Base-by-base conservation (phyloP, 2,329 filamentous ascomycete genomes). In the Ascomycota sp. region DNA sequence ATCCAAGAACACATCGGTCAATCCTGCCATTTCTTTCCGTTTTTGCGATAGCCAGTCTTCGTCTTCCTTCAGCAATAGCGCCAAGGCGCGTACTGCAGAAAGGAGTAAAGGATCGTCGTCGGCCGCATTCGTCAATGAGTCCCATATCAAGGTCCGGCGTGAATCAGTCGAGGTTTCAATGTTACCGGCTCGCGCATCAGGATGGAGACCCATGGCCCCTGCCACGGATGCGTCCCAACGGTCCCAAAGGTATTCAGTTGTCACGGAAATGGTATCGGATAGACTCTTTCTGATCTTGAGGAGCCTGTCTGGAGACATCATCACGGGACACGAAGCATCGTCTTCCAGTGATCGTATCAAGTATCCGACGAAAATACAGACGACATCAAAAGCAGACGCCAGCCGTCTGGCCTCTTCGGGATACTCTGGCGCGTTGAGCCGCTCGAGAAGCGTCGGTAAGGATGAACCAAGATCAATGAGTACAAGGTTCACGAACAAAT, bases 21-120 rank as follows among this genome's bases (percentile, higher is more conserved):
- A 47, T 0, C 69, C 70, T 0, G 61, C 57, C 8, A 61, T 63
- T 40, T 74, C 65, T 29, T 54, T 60, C 8, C 69, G 53, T n/a
- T n/a, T n/a, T n/a, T n/a, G n/a, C 24, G 77, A 42, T 7, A 53
- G 48, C 10, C 69, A 63, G 25, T 69, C 69, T 25, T 77, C 72
- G 33, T 79, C 73, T 36, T 79, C 74, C 7, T 68, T 57, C n/a
- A 78, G 51, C 75, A 75, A 79, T 12, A 77, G 57, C 1, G 69
- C 61, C 20, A 78, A 42, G 0, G 65, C 52, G 27, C 68, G 53
- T 15, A 76, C 47, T 0, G 65, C 61, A 3, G 72, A 63, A 2
- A 73, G 56, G 2, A 74, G 55, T 7, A 78, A 53, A 1, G 66
- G 61, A 38, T 79, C 74, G 6, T 59, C 51, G 2, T 56, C 53